phyloP scores from a whole-genome alignment of 1,284 basidiomycete genomes.

The Heterobasidion occidentale region DNA sequence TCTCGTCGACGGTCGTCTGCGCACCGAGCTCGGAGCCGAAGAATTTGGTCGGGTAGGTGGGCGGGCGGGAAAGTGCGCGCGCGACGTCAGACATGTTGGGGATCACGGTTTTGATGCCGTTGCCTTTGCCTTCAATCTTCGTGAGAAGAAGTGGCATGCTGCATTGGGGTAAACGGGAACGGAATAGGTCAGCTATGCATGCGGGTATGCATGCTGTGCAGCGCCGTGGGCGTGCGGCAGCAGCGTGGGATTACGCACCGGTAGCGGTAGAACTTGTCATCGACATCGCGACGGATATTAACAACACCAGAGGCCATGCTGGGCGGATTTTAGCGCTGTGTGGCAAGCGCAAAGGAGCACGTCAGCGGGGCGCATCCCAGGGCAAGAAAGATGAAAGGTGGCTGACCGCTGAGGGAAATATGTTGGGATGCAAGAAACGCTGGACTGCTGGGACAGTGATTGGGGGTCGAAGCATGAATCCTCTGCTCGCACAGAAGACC shows the following conservation, averaged over 20 bases:
- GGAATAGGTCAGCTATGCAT: background rate
- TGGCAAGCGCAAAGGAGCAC: background rate
- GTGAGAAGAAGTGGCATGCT: slow-evolving; percentile 94
- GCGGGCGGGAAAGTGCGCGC: slow-evolving; percentile 90
- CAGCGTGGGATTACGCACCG: slow-evolving; percentile 35
- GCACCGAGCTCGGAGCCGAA: slow-evolving; percentile 99
- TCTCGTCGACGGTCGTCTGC: slow-evolving; percentile 94
- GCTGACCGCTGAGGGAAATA: slow-evolving; percentile 46
- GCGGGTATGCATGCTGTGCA: background rate
- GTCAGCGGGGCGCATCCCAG: background rate
- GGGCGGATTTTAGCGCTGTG: slow-evolving; percentile 53
- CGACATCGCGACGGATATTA: slow-evolving; percentile 98
- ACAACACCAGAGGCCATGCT: slow-evolving; percentile 86
- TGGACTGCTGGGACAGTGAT: slow-evolving; percentile 60
- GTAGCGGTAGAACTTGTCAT: slow-evolving; percentile 89
- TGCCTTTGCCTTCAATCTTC: slow-evolving; percentile 99
- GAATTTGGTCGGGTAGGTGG: slow-evolving; percentile 97
- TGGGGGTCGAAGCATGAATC: slow-evolving; percentile 88
- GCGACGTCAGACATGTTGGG: slow-evolving; percentile 99
- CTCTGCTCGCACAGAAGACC: slow-evolving; percentile 71
- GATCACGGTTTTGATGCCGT: slow-evolving; percentile 98
- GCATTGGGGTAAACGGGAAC: slow-evolving; percentile 6
- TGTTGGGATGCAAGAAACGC: slow-evolving; percentile 48
- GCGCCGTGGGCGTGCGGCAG: background rate
- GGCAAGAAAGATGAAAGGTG: background rate